phyloP scores from a whole-genome alignment of 202 grass and related monocot genomes.

The Schoenoplectus tabernaemontani region DNA sequence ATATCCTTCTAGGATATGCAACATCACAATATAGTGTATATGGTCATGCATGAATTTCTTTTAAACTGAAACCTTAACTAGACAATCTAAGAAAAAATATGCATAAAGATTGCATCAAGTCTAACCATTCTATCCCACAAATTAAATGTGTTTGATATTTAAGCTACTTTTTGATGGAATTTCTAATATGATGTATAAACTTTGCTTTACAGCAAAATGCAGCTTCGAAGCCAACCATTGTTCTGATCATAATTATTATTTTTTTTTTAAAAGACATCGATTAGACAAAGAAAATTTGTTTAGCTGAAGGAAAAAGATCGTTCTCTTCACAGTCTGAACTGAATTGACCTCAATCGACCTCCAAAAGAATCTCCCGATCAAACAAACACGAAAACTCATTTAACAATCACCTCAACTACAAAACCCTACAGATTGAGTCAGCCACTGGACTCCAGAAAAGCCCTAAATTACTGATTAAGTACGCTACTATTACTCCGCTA shows the following conservation, averaged over 20 bases:
- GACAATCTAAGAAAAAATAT: background rate
- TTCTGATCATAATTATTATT: background rate
- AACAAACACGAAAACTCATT: background rate
- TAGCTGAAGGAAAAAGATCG: background rate
- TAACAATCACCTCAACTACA: background rate
- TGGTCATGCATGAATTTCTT: background rate
- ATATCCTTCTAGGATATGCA: background rate
- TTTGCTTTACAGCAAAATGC: background rate
- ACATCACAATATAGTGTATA: background rate
- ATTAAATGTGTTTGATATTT: background rate
- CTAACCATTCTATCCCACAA: background rate
- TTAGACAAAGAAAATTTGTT: background rate
- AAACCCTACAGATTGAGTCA: conserved; percentile 1
- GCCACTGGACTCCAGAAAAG: background rate
- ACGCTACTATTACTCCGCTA: background rate
- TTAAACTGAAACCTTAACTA: background rate
- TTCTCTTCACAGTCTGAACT: background rate
- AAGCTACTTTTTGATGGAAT: background rate
- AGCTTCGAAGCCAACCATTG: background rate
- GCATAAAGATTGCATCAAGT: background rate
- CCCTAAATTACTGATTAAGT: conserved; percentile 6
- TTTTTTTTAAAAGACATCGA: too few species aligned
- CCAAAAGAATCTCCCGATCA: background rate
- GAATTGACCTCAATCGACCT: background rate
- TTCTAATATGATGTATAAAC: background rate